Percentiles rank a stretch among this genome's conserved stretches.
phyloP scores from a whole-genome alignment of 306 rosid genomes.

The Malus sylvestris region DNA sequence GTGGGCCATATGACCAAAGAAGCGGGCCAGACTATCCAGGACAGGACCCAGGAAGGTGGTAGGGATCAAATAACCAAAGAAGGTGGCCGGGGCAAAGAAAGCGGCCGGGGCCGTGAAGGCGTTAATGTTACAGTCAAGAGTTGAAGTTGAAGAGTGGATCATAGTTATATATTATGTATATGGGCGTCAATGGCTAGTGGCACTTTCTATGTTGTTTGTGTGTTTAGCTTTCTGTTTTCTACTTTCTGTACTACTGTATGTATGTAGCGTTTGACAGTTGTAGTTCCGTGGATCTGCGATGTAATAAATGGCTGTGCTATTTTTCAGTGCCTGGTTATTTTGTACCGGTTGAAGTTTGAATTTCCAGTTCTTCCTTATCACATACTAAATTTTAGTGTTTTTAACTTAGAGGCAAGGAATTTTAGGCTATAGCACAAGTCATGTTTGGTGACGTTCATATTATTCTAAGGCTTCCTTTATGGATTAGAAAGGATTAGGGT shows the following conservation, averaged over 20 bases:
- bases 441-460: background rate
- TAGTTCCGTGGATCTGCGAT: background rate
- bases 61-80: background rate
- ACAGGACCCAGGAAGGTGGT: background rate
- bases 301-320: background rate
- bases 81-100: background rate
- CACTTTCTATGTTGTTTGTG: background rate
- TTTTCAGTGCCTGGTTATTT: background rate
- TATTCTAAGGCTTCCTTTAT: no score
- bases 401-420: background rate
- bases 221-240: background rate
- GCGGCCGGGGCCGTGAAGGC: background rate
- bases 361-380: background rate
- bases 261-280: background rate
- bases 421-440: background rate
- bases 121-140: background rate
- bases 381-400: no score
- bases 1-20: constrained; percentile 1
- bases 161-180: background rate
- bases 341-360: background rate
- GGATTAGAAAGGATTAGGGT: no score
- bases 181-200: background rate
- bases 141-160: background rate
- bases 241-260: background rate
- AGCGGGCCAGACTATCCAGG: background rate